Base-by-base conservation (phyloP, 345 rosid species). In the Odontarrhena argentea region DNA sequence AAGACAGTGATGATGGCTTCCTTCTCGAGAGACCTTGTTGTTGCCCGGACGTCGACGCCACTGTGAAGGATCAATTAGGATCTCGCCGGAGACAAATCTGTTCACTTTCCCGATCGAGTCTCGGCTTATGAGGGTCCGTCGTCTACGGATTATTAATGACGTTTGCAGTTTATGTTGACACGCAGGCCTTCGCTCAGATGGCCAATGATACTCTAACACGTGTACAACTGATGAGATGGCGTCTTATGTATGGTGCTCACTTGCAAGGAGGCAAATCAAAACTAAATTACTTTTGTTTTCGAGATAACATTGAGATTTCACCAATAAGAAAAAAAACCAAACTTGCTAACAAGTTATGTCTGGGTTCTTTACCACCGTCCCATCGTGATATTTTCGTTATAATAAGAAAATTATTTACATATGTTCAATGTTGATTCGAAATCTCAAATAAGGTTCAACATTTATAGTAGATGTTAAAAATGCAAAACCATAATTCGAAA, bases 11-110 rank as follows among this genome's bases (percentile, higher is more conserved):
- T 6, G 76, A 28, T 4, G 77, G 74, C 45, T 83, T 89, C 53
- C 96, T 81, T 65, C 85, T 80, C 5, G 79, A 67, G 55, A 89
- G 85, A 63, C 77, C 34, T 70, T 79, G 75, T 15, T 78, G 79
- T 57, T 81, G 69, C 53, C 81, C 96, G n/a, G 96, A 68, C 50
- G 98, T 62, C 76, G 98, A 69, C 85, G 98, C 98, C 98, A 92
- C 96, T 84, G 86, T 89, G 82, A 77, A 63, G 15, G 40, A 63
- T 28, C 61, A 14, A 44, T 11, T 56, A 63, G 67, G 73, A 68
- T 77, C 72, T 59, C 63, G 60, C 74, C 66, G 65, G 69, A 70
- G 70, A 52, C 48, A 34, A 51, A 36, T 32, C 47, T 14, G 5
- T 7, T 45, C 2, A 2, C 35, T 52, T n/a, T 52, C 18, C 25